Evolutionary conservation across 2,329 filamentous ascomycete genomes (phyloP).

Genomic region (Penicillium concentricum): DNA sequence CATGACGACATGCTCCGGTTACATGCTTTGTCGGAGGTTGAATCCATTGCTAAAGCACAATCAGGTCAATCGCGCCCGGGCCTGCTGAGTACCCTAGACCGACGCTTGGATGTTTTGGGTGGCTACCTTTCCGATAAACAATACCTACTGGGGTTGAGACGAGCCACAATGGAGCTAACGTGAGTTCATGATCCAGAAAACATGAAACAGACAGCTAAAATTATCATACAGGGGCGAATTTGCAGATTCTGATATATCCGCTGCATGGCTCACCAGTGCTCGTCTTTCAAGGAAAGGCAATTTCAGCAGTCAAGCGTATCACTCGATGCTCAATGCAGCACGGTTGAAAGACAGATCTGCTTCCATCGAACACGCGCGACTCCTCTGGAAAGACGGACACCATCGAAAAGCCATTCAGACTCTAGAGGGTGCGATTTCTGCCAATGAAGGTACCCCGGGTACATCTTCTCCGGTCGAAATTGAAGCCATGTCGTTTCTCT

Average conservation of each 20-base stretch:
- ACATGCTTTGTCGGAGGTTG: conserved; percentile 84
- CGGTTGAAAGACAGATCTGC: conserved; percentile 81
- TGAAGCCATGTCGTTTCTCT: conserved; percentile 37
- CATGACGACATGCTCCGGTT: conserved; percentile 83
- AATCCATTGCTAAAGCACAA: conserved; percentile 63
- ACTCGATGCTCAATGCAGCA: conserved; percentile 85
- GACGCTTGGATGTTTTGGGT: conserved; percentile 83
- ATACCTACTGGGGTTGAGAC: conserved; percentile 79
- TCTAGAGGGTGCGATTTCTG: conserved; percentile 79
- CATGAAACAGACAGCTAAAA: conserved; percentile 10
- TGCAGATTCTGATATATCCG: conserved; percentile 71
- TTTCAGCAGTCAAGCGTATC: conserved; percentile 83
- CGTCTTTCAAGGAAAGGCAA: conserved; percentile 82
- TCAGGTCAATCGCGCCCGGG: conserved; percentile 28
- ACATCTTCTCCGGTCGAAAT: conserved; percentile 39
- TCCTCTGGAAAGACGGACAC: conserved; percentile 91
- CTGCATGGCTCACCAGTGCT: conserved; percentile 81
- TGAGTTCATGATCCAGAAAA: conserved; percentile 5
- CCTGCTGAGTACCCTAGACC: conserved; percentile 59
- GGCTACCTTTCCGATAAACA: conserved; percentile 92
- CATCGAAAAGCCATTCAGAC: conserved; percentile 93
- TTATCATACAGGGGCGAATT: conserved; percentile 52
- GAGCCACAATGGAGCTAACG: conserved; percentile 81
- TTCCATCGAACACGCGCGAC: conserved; percentile 88
- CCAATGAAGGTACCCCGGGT: conserved; percentile 66